Evolutionary conservation across 176 grass and related monocot genomes (phyloP), one percentile per base, ranked within the genome.

Genomic region (maize (Zea mays)): DNA sequence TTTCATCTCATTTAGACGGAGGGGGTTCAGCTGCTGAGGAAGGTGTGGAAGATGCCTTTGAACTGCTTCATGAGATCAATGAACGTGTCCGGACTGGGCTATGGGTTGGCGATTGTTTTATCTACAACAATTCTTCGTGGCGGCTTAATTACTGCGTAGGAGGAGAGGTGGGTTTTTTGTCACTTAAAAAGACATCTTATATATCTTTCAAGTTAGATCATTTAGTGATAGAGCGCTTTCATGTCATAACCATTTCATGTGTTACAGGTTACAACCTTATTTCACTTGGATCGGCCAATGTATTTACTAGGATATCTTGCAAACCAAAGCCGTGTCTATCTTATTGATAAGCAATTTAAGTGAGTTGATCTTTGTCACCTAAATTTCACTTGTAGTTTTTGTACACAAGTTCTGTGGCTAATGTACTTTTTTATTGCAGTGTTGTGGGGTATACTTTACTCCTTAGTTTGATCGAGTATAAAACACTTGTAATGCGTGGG

Each of bases 51-150:
- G 96, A 99, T 87, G 90, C 96, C 62, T 99, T 99, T 82, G 96
- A 99, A 86, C 79, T 99, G 71, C 86, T 99, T 79, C 96, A 99
- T 85, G 96, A 99, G 86, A 91, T 96, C 48, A 99, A 91, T 85
- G 96, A 99, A 81, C 86, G 96, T 44, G 88, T 99, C 57, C 87
- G 96, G 62, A 99, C 96, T 64, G 96, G 96, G 36, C 82, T 99
- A 78, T 99, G 96, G 96, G 96, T 99, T 87, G 96, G 96, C 0
- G 96, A 98, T 74, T 98, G 96, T 85, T 98, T 98, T 74, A 98
- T 98, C 68, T 98, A 98, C 81, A 98, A 98, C 56, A 98, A 98
- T 88, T 98, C 96, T 86, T 88, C 92, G 69, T 98, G 77, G 42
- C 77, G 96, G 34, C 89, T 98, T 65, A 98, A 98, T 84, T 98